Evolutionary conservation across 208 protist genomes (phyloP), one percentile per base, ranked within the genome.

Genomic region (Leptomonas seymouri): DNA sequence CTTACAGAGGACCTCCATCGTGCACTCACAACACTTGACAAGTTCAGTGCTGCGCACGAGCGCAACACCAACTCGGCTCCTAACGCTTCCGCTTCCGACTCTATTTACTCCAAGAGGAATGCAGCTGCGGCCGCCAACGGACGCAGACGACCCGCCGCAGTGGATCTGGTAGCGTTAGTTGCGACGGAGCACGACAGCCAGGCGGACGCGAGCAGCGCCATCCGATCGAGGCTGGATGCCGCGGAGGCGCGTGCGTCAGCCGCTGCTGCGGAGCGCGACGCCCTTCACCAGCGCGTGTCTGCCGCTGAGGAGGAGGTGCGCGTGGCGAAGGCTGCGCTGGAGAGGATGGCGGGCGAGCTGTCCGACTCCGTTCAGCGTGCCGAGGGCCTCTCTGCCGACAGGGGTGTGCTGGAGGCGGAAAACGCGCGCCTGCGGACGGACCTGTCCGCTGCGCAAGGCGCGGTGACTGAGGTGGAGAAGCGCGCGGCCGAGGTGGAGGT

Each of bases 1-100:
- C 66, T 65, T 23, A 51, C 42, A 1, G 64, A 71, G 28, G 60
- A 58, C 18, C 73, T 85, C 16, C 70, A 70, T 20, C 53, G 46
- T 2, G 73, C 70, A 28, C n/a, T n/a, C n/a, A n/a, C n/a, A n/a
- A n/a, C n/a, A n/a, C n/a, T n/a, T n/a, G n/a, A n/a, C n/a, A n/a
- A n/a, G n/a, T n/a, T n/a, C n/a, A n/a, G n/a, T n/a, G n/a, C n/a
- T n/a, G n/a, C n/a, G n/a, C n/a, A n/a, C n/a, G n/a, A n/a, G n/a
- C n/a, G n/a, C n/a, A n/a, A n/a, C n/a, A n/a, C n/a, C n/a, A n/a
- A n/a, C n/a, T n/a, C n/a, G n/a, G n/a, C n/a, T n/a, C n/a, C n/a
- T n/a, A n/a, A n/a, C n/a, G n/a, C n/a, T n/a, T n/a, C n/a, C n/a
- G n/a, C n/a, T n/a, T n/a, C n/a, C n/a, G n/a, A n/a, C n/a, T n/a